A percentile compares a stretch with the other conserved stretches of the same genome.
phyloP scores from a whole-genome alignment of 306 rosid species.

The Senna siamea region DNA sequence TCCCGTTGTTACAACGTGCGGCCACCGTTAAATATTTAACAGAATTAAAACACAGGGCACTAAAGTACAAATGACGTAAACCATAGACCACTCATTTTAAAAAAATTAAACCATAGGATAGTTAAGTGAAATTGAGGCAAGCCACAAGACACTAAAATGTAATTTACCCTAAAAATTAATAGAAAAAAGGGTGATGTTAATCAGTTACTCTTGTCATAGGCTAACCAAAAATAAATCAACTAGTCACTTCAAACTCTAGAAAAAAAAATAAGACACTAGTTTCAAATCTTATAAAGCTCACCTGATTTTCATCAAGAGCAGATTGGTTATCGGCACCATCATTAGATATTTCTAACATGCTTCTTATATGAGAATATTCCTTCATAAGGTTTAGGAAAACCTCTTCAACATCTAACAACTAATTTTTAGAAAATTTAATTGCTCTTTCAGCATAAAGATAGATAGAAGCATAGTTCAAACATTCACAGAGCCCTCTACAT shows the following conservation, averaged over 20 bases:
- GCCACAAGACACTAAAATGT: too few species aligned
- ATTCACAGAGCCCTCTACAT: conserved; percentile 84
- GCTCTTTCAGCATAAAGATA: conserved; percentile 85
- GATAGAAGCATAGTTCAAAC: conserved; percentile 83
- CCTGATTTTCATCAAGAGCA: conserved; percentile 45
- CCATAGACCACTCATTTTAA: too few species aligned
- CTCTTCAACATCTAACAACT: conserved; percentile 75
- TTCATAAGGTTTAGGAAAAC: conserved; percentile 67
- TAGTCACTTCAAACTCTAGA: background rate
- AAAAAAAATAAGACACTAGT: conserved; percentile 2
- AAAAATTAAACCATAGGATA: too few species aligned
- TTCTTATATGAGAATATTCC: conserved; percentile 61
- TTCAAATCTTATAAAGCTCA: conserved; percentile 38
- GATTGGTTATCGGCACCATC: conserved; percentile 38
- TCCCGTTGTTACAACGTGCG: too few species aligned
- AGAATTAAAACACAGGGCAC: too few species aligned
- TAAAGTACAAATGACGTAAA: too few species aligned
- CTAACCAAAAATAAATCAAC: too few species aligned
- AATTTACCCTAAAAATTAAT: too few species aligned
- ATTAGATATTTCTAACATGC: conserved; percentile 48
- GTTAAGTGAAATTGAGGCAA: too few species aligned
- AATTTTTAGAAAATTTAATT: conserved; percentile 85
- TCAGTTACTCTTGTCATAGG: too few species aligned
- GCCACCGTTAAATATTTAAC: too few species aligned
- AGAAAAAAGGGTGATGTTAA: too few species aligned